Base-by-base conservation (phyloP, 2,329 filamentous ascomycete species). In the Boeremia lycopersici region DNA sequence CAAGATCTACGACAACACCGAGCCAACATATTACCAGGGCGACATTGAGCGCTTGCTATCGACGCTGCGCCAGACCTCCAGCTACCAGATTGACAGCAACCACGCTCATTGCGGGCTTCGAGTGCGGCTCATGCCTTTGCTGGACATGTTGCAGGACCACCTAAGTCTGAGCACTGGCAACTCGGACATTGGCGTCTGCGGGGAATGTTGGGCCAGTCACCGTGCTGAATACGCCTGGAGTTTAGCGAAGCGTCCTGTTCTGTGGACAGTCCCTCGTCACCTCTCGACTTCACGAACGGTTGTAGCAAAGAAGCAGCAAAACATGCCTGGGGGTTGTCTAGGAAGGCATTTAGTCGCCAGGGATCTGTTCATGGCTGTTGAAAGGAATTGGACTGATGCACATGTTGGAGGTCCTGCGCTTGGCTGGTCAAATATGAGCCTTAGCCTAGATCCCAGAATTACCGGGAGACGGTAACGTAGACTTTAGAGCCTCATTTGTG, bases 41-140 rank as follows among this genome's bases (percentile, higher is more conserved):
- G 86, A 89, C 57, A 76, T 91, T 2, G 80, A 85, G 49, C 77
- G 82, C 25, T 68, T 92, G 1, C 69, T 92, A 13, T 76, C 83
- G 9, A 79, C 80, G 0, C 76, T 92, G 19, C 82, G 85, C 33
- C 86, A 91, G 72, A 86, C 83, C 44, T 86, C 89, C 1, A 82
- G 81, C 50, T 92, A 92, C 68, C 89, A 92, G 71, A 82, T 92
- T 55, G 88, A 93, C 72, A 83, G 82, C 60, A 80, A 91, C 67
- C 89, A 93, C 71, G 81, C 81, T 1, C 89, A 91, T 71, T 93
- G 89, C 67, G 89, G 89, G 1, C 78, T 90, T 33, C 79, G 88
- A 39, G 85, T 84, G 3, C 81, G 86, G 15, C 73, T 91, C 3
- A 76, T 89, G 34, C 87, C 88, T 7, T 80, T 89, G 3, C 72